Percentiles rank a stretch among this genome's conserved stretches.
Conservation (phyloP, 176 grass and related monocot genomes). For the Melocanna baccifera region DNA sequence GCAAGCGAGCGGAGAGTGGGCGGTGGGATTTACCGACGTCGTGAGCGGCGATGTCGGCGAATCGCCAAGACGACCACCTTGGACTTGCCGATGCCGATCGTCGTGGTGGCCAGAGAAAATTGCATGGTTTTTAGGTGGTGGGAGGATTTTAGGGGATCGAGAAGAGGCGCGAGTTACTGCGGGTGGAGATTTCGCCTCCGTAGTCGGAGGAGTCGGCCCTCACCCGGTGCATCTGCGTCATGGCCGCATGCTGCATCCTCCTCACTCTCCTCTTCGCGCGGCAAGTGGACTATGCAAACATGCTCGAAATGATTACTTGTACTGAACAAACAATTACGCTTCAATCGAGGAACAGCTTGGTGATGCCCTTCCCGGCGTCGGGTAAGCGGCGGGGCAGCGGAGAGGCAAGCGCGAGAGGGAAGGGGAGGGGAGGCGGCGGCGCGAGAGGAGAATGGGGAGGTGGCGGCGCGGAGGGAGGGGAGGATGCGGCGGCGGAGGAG, state of each 20-base stretch:
- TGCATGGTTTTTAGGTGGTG: background rate
- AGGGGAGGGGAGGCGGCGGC: too few species aligned
- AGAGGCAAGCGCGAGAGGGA: too few species aligned
- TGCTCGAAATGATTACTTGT: too few species aligned
- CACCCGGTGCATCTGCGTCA: slow-evolving; percentile 78
- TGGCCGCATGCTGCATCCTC: slow-evolving; percentile 7
- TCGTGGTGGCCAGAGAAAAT: slow-evolving; percentile 63
- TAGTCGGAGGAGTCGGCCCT: slow-evolving; percentile 82
- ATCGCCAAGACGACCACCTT: slow-evolving; percentile 92
- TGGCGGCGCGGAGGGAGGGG: too few species aligned
- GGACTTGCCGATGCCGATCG: slow-evolving; percentile 70
- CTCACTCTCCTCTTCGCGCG: too few species aligned
- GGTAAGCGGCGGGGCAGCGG: too few species aligned
- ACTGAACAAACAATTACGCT: too few species aligned
- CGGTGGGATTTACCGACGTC: slow-evolving; percentile 52
- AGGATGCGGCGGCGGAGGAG: too few species aligned
- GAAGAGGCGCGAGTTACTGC: slow-evolving; percentile 47
- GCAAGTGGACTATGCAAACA: too few species aligned
- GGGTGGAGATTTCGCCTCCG: slow-evolving; percentile 51
- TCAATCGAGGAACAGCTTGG: too few species aligned
- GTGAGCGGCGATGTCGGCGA: slow-evolving; percentile 71
- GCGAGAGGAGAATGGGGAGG: too few species aligned
- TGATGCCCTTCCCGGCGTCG: too few species aligned
- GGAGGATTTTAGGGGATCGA: background rate
- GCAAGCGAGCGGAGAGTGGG: background rate